Evolutionary conservation across 495 filamentous ascomycete species (phyloP).

Genomic region (Talaromyces adpressus): DNA sequence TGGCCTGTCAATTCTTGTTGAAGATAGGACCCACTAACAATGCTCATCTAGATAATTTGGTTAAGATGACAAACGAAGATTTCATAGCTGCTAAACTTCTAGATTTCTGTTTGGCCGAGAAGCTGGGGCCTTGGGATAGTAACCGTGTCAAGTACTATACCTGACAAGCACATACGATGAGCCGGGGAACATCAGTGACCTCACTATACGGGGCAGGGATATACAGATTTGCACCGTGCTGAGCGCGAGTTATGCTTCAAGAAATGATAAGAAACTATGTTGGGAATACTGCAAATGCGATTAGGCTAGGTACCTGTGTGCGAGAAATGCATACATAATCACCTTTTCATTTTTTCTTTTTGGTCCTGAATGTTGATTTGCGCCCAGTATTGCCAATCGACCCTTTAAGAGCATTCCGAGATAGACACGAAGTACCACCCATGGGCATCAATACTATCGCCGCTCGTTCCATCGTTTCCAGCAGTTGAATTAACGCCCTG

Average conservation of each 20-base stretch:
- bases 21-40: neutral
- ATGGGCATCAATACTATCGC: conserved; percentile 24
- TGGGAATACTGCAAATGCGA: neutral
- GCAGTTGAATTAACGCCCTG: conserved; percentile 17
- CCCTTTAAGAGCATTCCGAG: conserved; percentile 4
- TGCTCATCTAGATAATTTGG: neutral
- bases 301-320: neutral
- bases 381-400: neutral
- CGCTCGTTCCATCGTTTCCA: conserved; percentile 24
- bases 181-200: neutral
- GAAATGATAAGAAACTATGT: neutral
- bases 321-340: neutral
- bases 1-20: neutral
- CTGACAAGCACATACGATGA: neutral
- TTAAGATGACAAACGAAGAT: neutral
- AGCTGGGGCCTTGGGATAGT: neutral
- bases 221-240: neutral
- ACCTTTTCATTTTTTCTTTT: neutral
- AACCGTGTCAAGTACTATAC: neutral
- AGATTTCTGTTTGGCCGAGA: neutral
- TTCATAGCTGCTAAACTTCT: neutral
- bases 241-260: neutral
- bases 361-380: neutral
- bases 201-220: neutral
- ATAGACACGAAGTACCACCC: conserved; percentile 34